Evolutionary conservation across 1,284 basidiomycete genomes (phyloP), one percentile per base, ranked within the genome.

Genomic region (Exobasidium rhododendri): DNA sequence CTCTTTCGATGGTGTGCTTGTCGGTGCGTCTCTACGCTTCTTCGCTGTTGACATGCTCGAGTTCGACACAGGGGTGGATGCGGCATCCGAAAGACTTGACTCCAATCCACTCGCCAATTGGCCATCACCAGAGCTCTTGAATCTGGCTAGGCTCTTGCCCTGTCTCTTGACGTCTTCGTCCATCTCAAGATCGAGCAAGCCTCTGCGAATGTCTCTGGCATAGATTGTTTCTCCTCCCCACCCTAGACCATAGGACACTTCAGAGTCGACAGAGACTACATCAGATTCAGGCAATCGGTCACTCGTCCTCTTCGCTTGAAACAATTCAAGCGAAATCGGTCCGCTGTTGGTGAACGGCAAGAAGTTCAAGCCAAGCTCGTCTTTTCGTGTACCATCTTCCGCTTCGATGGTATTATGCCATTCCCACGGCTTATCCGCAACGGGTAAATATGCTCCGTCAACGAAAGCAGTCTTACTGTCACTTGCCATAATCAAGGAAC

Each of bases 141-240:
- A 40, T 40, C 35, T 40, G 17, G 35, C 7, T 40, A 40, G 35
- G 35, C 35, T 40, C 35, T 40, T 40, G 7, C 17, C 35, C 17
- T 40, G 35, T 40, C 17, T 40, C 35, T 40, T 40, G 35, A 40
- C 35, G 17, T 40, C 35, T 17, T 40, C 35, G 17, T 40, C 35
- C 35, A 17, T 17, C 17, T 40, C 35, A 17, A 40, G 35, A 17
- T 40, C 35, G 14, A 50, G 24, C 31, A 67, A 35, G 1, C 69
- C 71, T 11, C 69, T 57, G 29, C 69, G 49, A 14, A 67, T 20
- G 56, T 72, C 68, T 6, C 71, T 56, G 13, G 71, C 67, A 14
- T 63, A 68, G 1, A 59, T 22, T 3, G 71, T 61, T 10, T 74
- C 70, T 20, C 70, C 70, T 3, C 63, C 71, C 14, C 54, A 14